Percentiles rank a stretch among this genome's conserved stretches.
These are phyloP conservation scores for Coniochaeta hoffmannii DNA, from an alignment of 2,329 filamentous ascomycete genomes.

Conservation along the genomic window DNA sequence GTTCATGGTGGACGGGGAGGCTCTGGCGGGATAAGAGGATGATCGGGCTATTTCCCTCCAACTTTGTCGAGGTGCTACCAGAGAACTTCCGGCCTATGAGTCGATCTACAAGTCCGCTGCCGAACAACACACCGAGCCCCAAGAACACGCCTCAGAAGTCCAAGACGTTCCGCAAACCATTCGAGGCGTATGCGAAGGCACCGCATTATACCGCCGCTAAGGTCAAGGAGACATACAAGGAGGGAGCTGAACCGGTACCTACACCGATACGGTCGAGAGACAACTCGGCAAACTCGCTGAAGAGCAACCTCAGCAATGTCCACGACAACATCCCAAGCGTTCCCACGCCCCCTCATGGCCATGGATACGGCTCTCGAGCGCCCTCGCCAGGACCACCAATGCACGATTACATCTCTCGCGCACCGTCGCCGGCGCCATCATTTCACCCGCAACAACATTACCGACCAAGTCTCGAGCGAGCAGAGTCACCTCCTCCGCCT, in stretches of 20 bases:
- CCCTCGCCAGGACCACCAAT: slow-evolving; percentile 29
- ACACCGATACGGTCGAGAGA: slow-evolving; percentile 25
- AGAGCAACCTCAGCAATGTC: slow-evolving; percentile 10
- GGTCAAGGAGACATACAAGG: slow-evolving; percentile 48
- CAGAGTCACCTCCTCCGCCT: slow-evolving; percentile 64
- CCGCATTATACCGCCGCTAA: slow-evolving; percentile 59
- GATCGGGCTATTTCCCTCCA: slow-evolving; percentile 90
- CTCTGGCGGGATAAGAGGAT: slow-evolving; percentile 83
- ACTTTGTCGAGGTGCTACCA: slow-evolving; percentile 88
- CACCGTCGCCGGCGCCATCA: slow-evolving; percentile 30
- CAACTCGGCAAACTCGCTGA: slow-evolving; percentile 32
- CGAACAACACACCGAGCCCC: slow-evolving; percentile 46
- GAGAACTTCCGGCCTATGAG: slow-evolving; percentile 74
- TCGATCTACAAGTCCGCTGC: slow-evolving; percentile 53
- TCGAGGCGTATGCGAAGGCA: slow-evolving; percentile 59
- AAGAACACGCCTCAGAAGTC: slow-evolving; percentile 50
- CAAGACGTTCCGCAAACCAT: slow-evolving; percentile 58
- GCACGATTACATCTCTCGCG: background rate
- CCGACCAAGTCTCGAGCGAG: slow-evolving; percentile 23
- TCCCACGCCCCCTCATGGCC: slow-evolving; percentile 21
- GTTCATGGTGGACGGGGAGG: slow-evolving; percentile 96
- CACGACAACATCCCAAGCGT: slow-evolving; percentile 17
- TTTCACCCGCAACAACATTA: slow-evolving; percentile 18
- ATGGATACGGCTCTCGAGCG: slow-evolving; percentile 25
- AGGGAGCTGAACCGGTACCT: slow-evolving; percentile 17